Evolutionary conservation across 805 yeast species (phyloP).

Genomic region (Yarrowia yakushimensis): DNA sequence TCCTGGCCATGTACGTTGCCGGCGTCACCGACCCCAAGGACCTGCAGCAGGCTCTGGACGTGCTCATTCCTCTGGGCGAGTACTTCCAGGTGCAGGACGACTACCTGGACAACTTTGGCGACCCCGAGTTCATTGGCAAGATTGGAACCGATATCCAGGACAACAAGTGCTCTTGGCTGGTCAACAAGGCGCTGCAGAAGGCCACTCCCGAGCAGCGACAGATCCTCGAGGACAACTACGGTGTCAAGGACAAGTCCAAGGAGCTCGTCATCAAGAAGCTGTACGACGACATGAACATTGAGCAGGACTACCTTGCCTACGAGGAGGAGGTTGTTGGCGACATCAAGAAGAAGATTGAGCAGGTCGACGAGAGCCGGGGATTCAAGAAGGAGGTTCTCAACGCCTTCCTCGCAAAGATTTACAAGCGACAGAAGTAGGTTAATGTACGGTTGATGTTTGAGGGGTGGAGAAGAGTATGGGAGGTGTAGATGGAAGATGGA

Average conservation of each 20-base stretch:
- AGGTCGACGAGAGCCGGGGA: conserved; percentile 87
- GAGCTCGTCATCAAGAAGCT: conserved; percentile 71
- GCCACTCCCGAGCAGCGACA: conserved; percentile 78
- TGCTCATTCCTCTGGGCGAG: conserved; percentile 92
- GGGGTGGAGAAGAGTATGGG: no score
- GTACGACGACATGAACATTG: conserved; percentile 70
- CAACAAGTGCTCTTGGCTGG: conserved; percentile 97
- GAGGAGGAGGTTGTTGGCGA: conserved; percentile 74
- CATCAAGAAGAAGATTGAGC: conserved; percentile 60
- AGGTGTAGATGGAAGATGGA: no score
- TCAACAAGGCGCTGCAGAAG: conserved; percentile 83
- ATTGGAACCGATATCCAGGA: conserved; percentile 98
- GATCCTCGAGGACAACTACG: conserved; percentile 83
- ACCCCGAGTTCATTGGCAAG: conserved; percentile 96
- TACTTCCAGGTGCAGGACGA: conserved; percentile 99
- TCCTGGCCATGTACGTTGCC: conserved; percentile 90
- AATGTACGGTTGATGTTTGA: no score
- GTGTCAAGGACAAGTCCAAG: conserved; percentile 65
- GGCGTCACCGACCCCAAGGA: conserved; percentile 70
- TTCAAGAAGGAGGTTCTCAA: conserved; percentile 83
- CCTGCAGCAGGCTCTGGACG: conserved; percentile 80
- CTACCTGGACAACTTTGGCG: conserved; percentile 93
- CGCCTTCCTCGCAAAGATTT: conserved; percentile 81
- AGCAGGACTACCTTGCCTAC: conserved; percentile 66
- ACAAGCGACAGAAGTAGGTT: conserved; percentile 83